Evolutionary conservation across 2,329 filamentous ascomycete species (phyloP).

Genomic region (Colletotrichum plurivorum): DNA sequence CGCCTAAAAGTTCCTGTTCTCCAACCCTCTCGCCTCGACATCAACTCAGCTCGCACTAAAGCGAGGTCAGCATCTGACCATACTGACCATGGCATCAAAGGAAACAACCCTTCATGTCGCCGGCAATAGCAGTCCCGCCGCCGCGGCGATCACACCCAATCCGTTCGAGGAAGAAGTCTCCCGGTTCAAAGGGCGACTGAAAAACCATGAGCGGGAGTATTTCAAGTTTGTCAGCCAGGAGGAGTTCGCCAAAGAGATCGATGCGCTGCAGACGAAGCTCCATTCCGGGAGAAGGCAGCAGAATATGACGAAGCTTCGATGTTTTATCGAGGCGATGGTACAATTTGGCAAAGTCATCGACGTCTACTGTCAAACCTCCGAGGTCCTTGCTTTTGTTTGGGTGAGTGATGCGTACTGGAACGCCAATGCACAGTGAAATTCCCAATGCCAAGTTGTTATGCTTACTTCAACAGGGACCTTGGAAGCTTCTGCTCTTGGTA

Average conservation of each 20-base stretch:
- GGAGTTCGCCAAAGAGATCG: background rate
- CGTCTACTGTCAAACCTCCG: background rate
- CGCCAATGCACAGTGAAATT: too few relatives aligned
- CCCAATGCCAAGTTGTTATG: too few relatives aligned
- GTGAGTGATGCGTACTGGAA: background rate
- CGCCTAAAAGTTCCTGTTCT: too few relatives aligned
- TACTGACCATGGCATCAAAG: too few relatives aligned
- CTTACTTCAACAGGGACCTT: background rate
- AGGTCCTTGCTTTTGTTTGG: background rate
- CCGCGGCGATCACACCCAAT: background rate
- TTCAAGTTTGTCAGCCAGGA: background rate
- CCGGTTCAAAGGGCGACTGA: background rate
- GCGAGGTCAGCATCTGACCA: too few relatives aligned
- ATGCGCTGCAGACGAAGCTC: background rate
- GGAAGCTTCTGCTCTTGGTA: background rate
- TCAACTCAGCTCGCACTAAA: too few relatives aligned
- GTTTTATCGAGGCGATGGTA: slow-evolving; percentile 2
- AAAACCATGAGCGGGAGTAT: background rate
- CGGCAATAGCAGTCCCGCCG: too few relatives aligned
- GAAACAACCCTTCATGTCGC: too few relatives aligned
- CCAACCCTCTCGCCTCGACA: too few relatives aligned
- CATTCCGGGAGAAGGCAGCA: background rate
- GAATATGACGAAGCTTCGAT: background rate
- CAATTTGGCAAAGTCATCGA: slow-evolving; percentile 9
- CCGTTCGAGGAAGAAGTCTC: background rate